Evolutionary conservation across 1,139 yeast genomes (phyloP), one percentile per base, ranked within the genome.

Genomic region (Schizosaccharomyces versatilis): DNA sequence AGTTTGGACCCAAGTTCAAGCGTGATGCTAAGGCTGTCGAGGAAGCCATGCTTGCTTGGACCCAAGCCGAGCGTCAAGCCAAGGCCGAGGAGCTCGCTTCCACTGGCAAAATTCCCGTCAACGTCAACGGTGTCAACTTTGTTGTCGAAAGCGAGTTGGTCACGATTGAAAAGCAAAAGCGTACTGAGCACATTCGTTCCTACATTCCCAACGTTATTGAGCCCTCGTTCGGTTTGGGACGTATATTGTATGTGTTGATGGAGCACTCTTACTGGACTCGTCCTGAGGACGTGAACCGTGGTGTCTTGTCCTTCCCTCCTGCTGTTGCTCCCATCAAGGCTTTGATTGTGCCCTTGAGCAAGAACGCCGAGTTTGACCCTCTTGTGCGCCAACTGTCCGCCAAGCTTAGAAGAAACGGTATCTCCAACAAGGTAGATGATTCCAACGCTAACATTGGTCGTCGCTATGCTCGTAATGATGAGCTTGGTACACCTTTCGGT

Each of bases 141-240:
- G 80, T 75, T 47, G 74, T 81, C 55, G 95, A 84, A 70, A 73
- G 86, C 60, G 94, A 81, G 62, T 78, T 86, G 63, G 75, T 90
- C 61, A 74, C 73, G 61, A 84, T 90, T 66, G 85, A 77, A 63
- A 79, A 83, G 73, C 81, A 78, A 64, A 79, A 81, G 56, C 49
- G 38, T 44, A 44, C 19, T 17, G 80, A 79, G 67, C 49, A 44
- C 81, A 52, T 90, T 58, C 84, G 98, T 67, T 98, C 93, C 71
- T 93, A 72, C 71, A 84, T 88, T 62, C 99, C 99, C 60, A 88
- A 85, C 67, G 99, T 93, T 59, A 93, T 93, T 66, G 99, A 93
- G 72, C 99, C 99, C 60, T 93, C 99, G 7, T 93, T 93, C 65
- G 99, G 99, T 77, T 84, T 93, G 67, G 98, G 98, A 60, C 90